Conservation (phyloP, 495 filamentous ascomycete species). For the Neurospora sp. region DNA sequence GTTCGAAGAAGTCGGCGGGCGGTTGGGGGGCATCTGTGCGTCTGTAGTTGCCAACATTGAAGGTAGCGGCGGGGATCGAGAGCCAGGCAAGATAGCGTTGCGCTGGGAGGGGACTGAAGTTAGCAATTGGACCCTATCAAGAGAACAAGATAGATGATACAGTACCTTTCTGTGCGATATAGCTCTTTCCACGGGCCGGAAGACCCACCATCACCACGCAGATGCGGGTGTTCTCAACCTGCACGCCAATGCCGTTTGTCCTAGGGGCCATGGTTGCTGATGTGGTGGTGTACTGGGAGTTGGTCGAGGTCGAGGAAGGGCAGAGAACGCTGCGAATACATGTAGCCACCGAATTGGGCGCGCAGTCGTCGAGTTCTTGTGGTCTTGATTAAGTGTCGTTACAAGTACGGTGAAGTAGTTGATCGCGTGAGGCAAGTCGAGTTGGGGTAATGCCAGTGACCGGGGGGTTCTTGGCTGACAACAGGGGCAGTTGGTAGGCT, state of each 20-base stretch:
- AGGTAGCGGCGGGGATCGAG: constrained; percentile 80
- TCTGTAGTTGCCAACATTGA: constrained; percentile 95
- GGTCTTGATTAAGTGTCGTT: not conserved
- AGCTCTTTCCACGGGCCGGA: constrained; percentile 88
- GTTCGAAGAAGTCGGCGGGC: constrained; percentile 86
- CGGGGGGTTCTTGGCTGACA: constrained; percentile 2
- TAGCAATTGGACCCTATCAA: constrained; percentile 5
- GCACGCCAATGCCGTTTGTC: constrained; percentile 40
- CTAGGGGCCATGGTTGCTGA: constrained; percentile 31
- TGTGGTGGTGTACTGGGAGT: constrained; percentile 1
- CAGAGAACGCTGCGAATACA: constrained; percentile 14
- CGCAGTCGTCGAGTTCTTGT: not conserved
- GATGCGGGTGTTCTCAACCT: constrained; percentile 90
- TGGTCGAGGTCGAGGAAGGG: constrained; percentile 1
- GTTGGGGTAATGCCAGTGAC: not conserved
- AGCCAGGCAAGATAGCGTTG: constrained; percentile 95
- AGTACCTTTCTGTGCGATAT: constrained; percentile 92
- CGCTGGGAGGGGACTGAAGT: constrained; percentile 41
- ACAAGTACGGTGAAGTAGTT: constrained; percentile 3
- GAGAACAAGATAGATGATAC: not conserved
- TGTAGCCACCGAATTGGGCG: constrained; percentile 19
- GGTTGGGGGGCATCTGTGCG: constrained; percentile 79
- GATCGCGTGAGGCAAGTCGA: constrained; percentile 21
- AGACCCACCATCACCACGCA: constrained; percentile 99
- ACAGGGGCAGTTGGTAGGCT: not conserved